Evolutionary conservation across 1,284 basidiomycete species (phyloP), one percentile per base, ranked within the genome.

Genomic region (Bothia castanella): DNA sequence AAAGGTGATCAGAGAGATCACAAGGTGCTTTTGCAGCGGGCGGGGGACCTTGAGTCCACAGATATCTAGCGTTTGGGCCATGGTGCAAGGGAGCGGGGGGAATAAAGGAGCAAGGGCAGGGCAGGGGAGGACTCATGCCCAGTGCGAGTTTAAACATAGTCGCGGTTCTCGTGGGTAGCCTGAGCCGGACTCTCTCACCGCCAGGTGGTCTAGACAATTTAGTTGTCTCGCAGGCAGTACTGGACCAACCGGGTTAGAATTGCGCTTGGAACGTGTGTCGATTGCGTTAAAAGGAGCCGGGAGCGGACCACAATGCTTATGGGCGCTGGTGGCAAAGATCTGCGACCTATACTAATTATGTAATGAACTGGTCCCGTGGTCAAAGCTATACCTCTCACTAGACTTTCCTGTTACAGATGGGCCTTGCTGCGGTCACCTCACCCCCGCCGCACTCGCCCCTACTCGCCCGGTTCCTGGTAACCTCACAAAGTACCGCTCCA

Each of bases 11-110:
- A 74, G 55, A 17, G 79, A 79, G 49, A 82, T 64, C 34, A 67
- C 49, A n/a, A 72, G 68, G 58, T 84, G 77, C 27, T 61, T 65
- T 27, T 67, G 68, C 12, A 80, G 60, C 4, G 77, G 78, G n/a
- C 66, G 61, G 21, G 53, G 61, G 31, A 61, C 16, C 29, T 52
- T 44, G 49, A 53, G 23, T 27, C 63, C 61, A 47, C 43, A 62
- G 21, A 62, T 31, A 11, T 53, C 23, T n/a, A 64, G 2, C 31
- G 47, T 66, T 17, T 40, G 36, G 14, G 32, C 44, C 47, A 64
- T 63, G 12, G 13, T 19, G 17, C 12, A 6, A 10, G 35, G 9
- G 11, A 12, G 29, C 17, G 32, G 25, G 12, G 13, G 23, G 19
- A 23, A 17, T 11, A 42, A 13, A 41, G 32, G 34, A 14, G n/a